These are phyloP conservation scores for Yamadazyma paraphyllophila DNA, from an alignment of 805 yeast species.

Conservation along the genomic window DNA sequence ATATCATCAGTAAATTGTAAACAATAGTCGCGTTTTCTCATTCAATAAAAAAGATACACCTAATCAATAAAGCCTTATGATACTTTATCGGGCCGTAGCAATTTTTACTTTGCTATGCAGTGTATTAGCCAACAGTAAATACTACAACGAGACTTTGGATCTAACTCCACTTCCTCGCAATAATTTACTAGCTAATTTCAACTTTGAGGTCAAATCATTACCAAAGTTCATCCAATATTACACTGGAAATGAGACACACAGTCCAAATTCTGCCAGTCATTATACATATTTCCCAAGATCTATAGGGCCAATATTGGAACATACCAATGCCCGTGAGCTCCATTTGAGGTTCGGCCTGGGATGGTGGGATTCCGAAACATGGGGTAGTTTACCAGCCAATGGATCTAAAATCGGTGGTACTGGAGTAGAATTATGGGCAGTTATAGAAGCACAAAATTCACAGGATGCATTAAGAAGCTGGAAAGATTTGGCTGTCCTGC, in stretches of 20 bases:
- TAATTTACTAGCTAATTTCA: constrained; percentile 65
- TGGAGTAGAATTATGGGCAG: constrained; percentile 93
- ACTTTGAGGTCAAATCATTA: constrained; percentile 62
- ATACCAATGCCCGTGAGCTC: constrained; percentile 67
- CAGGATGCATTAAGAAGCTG: constrained; percentile 62
- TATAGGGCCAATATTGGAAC: constrained; percentile 70
- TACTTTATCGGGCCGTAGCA: constrained; percentile 11
- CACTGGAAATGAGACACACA: background rate
- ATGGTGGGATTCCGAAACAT: constrained; percentile 85
- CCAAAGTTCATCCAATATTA: constrained; percentile 20
- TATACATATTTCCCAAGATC: constrained; percentile 76
- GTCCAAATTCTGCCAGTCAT: constrained; percentile 27
- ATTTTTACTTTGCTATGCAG: constrained; percentile 21
- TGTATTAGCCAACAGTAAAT: background rate
- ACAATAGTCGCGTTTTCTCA: constrained; percentile 1
- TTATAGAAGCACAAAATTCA: constrained; percentile 60
- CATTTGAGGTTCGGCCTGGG: constrained; percentile 91
- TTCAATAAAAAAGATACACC: background rate
- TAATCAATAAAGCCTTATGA: background rate
- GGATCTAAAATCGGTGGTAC: constrained; percentile 85
- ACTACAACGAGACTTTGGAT: constrained; percentile 53
- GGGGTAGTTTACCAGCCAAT: constrained; percentile 77
- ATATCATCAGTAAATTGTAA: background rate
- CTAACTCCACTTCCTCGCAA: constrained; percentile 75
- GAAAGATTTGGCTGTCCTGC: constrained; percentile 66